Evolutionary conservation across 2,329 filamentous ascomycete genomes (phyloP), one percentile per base, ranked within the genome.

Genomic region (Cladosporium halotolerans): DNA sequence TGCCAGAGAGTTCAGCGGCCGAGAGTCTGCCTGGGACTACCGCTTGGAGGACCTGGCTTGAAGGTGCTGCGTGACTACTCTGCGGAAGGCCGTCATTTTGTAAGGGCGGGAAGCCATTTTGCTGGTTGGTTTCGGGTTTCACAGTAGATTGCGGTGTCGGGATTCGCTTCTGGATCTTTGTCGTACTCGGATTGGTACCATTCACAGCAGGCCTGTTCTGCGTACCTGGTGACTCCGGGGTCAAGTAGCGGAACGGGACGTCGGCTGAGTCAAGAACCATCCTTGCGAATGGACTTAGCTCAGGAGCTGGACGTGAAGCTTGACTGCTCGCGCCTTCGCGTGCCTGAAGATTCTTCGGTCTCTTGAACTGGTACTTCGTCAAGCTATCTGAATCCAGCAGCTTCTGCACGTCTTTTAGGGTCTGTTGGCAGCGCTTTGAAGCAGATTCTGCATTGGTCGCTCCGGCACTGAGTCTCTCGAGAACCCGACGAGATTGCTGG

Each of bases 401-500:
- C 58, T 84, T 82, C 54, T 88, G 81, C 31, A 96, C 76, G 67
- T 92, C 84, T 61, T 86, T 79, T 43, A 91, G 76, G 9, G 84
- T 85, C 61, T 85, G 82, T 61, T 88, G 84, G 44, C 91, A 74
- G 58, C 82, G 80, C 65, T 81, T 80, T 16, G 86, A 84, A 31
- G 78, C 77, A 41, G 79, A 77, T 45, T 77, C 73, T 19, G 80
- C 72, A 57, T 74, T 79, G 39, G 76, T 72, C 55, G 85, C 83
- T 66, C 92, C 88, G 58, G 77, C 76, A 65, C 93, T 90, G 45
- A 96, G 73, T 43, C 79, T 79, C 60, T 86, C 82, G 61, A 91
- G 68, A 38, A 77, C 73, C 60, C 74, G 75, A 57, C 53, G 57
- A 23, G 58, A 60, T 10, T 55, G 45, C 32, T 58, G 58, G 47